Conservation (phyloP, 2,329 filamentous ascomycete species). For the Karstenula rhodostoma region DNA sequence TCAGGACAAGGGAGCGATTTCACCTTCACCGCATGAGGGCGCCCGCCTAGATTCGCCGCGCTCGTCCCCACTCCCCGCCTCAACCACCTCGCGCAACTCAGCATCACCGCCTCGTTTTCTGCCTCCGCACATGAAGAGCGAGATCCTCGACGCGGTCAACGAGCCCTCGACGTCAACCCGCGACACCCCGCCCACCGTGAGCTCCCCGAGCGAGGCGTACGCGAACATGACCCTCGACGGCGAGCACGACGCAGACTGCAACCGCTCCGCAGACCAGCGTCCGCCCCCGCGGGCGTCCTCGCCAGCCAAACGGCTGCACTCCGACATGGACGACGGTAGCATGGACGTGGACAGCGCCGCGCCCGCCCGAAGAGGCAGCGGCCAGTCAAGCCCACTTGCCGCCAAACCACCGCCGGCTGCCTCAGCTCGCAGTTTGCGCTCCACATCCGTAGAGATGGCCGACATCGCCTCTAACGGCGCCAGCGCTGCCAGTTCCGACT, state of each 20-base stretch:
- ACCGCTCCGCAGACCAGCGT: slow-evolving; percentile 30
- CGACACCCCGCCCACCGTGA: slow-evolving; percentile 50
- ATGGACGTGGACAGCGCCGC: slow-evolving; percentile 45
- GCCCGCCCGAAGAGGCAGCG: slow-evolving; percentile 31
- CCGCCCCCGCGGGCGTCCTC: slow-evolving; percentile 56
- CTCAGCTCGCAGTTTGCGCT: slow-evolving; percentile 40
- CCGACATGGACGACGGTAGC: slow-evolving; percentile 60
- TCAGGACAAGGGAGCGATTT: slow-evolving; percentile 18
- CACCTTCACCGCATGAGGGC: slow-evolving; percentile 46
- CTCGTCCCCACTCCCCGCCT: slow-evolving; percentile 47
- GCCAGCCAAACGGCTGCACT: slow-evolving; percentile 64
- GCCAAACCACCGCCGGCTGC: slow-evolving; percentile 36
- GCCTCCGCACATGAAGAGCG: slow-evolving; percentile 64
- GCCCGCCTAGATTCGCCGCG: slow-evolving; percentile 40
- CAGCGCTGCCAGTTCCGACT: slow-evolving; percentile 37
- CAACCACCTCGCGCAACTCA: slow-evolving; percentile 33
- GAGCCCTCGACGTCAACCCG: slow-evolving; percentile 34
- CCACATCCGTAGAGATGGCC: slow-evolving; percentile 56
- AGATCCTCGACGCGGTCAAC: slow-evolving; percentile 51
- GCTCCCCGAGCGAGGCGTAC: slow-evolving; percentile 62
- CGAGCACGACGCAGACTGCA: slow-evolving; percentile 41
- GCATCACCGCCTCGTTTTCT: slow-evolving; percentile 58
- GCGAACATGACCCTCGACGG: slow-evolving; percentile 60
- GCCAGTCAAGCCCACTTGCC: slow-evolving; percentile 34
- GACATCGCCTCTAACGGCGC: slow-evolving; percentile 39